phyloP scores from a whole-genome alignment of 2,329 filamentous ascomycete genomes.

The Penicillium sclerotiorum region DNA sequence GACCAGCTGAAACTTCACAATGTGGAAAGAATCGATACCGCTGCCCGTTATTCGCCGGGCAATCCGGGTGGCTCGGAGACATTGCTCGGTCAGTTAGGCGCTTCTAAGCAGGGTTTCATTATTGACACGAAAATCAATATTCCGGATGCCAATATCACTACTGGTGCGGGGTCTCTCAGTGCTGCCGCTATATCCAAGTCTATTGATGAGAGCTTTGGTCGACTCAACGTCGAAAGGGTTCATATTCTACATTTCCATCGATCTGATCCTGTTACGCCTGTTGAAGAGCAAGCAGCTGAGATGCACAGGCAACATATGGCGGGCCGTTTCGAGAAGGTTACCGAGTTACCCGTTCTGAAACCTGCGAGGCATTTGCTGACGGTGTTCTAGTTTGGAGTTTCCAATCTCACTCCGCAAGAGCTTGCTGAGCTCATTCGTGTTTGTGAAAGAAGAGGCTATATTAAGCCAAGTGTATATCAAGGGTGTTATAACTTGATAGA shows the following conservation, averaged over 20 bases:
- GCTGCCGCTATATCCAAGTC: not conserved
- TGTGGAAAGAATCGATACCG: conserved; percentile 27
- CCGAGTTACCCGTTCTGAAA: not conserved
- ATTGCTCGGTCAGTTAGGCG: conserved; percentile 33
- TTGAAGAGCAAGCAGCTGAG: conserved; percentile 40
- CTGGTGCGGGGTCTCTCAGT: conserved; percentile 28
- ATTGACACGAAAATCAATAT: conserved; percentile 42
- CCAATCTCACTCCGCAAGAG: conserved; percentile 37
- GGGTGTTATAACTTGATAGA: conserved; percentile 44
- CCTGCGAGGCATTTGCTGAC: not conserved
- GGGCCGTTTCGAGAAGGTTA: conserved; percentile 10
- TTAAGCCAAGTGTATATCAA: conserved; percentile 45
- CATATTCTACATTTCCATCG: conserved; percentile 43
- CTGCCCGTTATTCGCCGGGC: conserved; percentile 38
- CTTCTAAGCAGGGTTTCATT: conserved; percentile 24
- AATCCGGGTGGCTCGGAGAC: conserved; percentile 37
- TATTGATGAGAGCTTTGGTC: not conserved
- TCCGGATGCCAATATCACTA: conserved; percentile 24
- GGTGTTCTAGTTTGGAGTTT: conserved; percentile 41
- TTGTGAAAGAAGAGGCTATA: conserved; percentile 37
- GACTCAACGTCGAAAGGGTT: conserved; percentile 27
- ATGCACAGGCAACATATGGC: conserved; percentile 23
- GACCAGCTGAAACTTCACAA: conserved; percentile 6
- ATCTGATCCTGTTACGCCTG: conserved; percentile 36
- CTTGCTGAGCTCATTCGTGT: conserved; percentile 37